Base-by-base conservation (phyloP, 2,329 filamentous ascomycete genomes). In the Exophiala sp. region DNA sequence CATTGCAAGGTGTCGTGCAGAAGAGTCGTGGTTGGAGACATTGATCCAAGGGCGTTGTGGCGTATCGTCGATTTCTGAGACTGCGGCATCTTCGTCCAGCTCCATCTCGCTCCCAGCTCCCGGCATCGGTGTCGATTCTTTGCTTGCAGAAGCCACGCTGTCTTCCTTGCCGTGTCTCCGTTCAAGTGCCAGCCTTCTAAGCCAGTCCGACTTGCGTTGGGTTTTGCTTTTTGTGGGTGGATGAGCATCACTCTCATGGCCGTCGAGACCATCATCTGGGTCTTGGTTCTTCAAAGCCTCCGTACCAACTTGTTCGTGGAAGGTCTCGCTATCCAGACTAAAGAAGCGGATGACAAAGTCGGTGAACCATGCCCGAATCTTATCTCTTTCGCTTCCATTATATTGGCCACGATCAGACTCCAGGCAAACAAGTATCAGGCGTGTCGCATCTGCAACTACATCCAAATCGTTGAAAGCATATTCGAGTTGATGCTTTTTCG, bases 171-270 rank as follows among this genome's bases (percentile, higher is more conserved):
- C 86, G 43, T 86, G 87, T 57, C 88, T 72, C 51, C 80, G 88
- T 65, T 96, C 91, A 33, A 99, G 82, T 39, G 96, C 89, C 56
- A 90, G 89, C 63, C 91, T 86, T 54, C 91, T 87, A 36, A 97
- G 78, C 66, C 90, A 86, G 61, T 82, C 79, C 62, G 87, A 83
- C 71, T 88, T 91, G 75, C 87, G 92, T 83, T 65, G 87, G 71
- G 87, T 87, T 57, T 85, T 84, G 59, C 81, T 81, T 49, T 85
- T 82, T 16, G 82, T 81, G 53, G 87, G 87, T 6, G 83, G 82
- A 44, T 87, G 75, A 63, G 92, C 87, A 29, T 90, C 80, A 5
- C 88, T 81, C 56, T 85, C 77, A 38, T 84, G 69, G 44, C 74
- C 69, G 61, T 71, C 74, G 42, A 90, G 87, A 43, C 90, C 87